phyloP scores from a whole-genome alignment of 1,139 yeast genomes.

The Candida sp. region DNA sequence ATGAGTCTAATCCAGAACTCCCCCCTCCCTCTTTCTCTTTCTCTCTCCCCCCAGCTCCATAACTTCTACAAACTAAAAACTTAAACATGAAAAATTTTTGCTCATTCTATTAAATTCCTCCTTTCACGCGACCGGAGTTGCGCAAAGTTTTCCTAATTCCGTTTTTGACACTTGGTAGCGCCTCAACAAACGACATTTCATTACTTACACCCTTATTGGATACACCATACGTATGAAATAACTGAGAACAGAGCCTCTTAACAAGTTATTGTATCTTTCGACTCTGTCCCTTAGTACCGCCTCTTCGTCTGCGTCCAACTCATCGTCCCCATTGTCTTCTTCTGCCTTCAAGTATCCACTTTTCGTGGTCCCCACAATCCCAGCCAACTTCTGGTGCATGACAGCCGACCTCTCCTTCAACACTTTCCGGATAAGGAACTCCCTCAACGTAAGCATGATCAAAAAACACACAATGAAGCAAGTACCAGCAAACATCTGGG shows the following conservation, averaged over 20 bases:
- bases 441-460: constrained; percentile 34
- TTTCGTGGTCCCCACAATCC: constrained; percentile 9
- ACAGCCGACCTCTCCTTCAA: constrained; percentile 13
- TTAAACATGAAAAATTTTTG: too few species aligned
- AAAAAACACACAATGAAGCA: constrained; percentile 39
- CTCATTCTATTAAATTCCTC: too few species aligned
- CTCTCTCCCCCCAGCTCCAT: too few species aligned
- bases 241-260: constrained; percentile 11
- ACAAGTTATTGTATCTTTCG: constrained; percentile 21
- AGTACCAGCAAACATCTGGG: constrained; percentile 65
- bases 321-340: constrained; percentile 7
- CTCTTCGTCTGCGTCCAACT: constrained; percentile 13
- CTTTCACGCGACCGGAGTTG: too few species aligned
- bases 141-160: too few species aligned
- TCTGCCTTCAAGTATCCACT: constrained; percentile 13
- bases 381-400: constrained; percentile 11
- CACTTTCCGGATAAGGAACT: constrained; percentile 27
- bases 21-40: too few species aligned
- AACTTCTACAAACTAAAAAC: too few species aligned
- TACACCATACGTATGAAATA: constrained; percentile 24
- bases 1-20: too few species aligned
- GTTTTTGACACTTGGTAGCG: too few species aligned
- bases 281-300: constrained; percentile 22
- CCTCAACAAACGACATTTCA: too few species aligned
- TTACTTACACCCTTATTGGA: constrained; percentile 25